Conservation (phyloP, 2,329 filamentous ascomycete genomes). For the Fusarium kyushuense region DNA sequence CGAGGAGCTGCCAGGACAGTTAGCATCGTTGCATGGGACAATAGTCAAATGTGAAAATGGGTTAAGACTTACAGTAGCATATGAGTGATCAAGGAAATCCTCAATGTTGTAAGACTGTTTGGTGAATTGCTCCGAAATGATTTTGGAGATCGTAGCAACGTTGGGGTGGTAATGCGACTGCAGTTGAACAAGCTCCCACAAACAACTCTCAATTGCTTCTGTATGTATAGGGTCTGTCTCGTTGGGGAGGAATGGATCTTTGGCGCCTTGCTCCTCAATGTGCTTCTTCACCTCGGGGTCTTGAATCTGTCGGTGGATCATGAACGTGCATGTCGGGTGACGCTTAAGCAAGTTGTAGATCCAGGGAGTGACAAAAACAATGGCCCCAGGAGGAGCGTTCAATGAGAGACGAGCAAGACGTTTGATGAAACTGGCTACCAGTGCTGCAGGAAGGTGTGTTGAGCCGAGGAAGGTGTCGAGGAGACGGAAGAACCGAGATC, state of each 20-base stretch:
- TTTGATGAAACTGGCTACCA: constrained; percentile 97
- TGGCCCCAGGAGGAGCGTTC: constrained; percentile 88
- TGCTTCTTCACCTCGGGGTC: constrained; percentile 68
- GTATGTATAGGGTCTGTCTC: constrained; percentile 89
- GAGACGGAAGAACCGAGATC: constrained; percentile 91
- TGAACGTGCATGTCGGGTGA: constrained; percentile 92
- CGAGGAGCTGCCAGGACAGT: constrained; percentile 72
- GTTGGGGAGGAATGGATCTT: constrained; percentile 80
- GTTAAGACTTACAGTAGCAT: constrained; percentile 73
- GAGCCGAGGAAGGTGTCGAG: constrained; percentile 91
- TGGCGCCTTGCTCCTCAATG: constrained; percentile 69
- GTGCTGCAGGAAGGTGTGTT: constrained; percentile 88
- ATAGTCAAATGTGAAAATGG: no score
- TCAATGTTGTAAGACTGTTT: constrained; percentile 96
- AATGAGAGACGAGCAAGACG: constrained; percentile 85
- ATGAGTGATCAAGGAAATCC: constrained; percentile 96
- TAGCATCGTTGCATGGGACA: background rate
- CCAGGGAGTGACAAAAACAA: constrained; percentile 91
- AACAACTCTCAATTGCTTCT: constrained; percentile 86
- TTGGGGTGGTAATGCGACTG: constrained; percentile 97
- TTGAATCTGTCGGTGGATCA: constrained; percentile 84
- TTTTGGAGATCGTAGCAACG: constrained; percentile 91
- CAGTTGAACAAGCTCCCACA: constrained; percentile 94
- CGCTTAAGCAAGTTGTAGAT: constrained; percentile 93
- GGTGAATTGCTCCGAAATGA: constrained; percentile 96